These are phyloP conservation scores for Rhizopus delemar DNA, from an alignment of 371 early-diverging fungal species.

Conservation along the genomic window DNA sequence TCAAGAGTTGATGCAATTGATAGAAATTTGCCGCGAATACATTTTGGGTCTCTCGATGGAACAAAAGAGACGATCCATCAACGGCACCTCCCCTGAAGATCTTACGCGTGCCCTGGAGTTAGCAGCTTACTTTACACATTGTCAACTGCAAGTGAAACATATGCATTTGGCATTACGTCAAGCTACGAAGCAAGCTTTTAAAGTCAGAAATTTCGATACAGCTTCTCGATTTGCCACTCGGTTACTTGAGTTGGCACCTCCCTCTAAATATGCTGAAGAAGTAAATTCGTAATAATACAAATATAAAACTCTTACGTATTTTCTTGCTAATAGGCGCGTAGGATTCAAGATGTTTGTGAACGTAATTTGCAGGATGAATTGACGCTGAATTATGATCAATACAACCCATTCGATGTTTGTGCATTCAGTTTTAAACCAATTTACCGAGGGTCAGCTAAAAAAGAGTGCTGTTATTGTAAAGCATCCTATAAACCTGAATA, in stretches of 20 bases:
- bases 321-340: slow-evolving; percentile 63
- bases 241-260: slow-evolving; percentile 84
- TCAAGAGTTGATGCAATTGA: slow-evolving; percentile 76
- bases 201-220: slow-evolving; percentile 77
- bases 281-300: slow-evolving; percentile 31
- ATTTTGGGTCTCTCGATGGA: slow-evolving; percentile 85
- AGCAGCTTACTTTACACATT: slow-evolving; percentile 93
- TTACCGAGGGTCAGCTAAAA: slow-evolving; percentile 77
- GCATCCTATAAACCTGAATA: slow-evolving; percentile 85
- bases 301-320: not conserved
- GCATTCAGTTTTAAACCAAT: slow-evolving; percentile 82
- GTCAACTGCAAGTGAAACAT: slow-evolving; percentile 86
- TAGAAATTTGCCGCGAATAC: slow-evolving; percentile 88
- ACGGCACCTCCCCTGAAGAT: slow-evolving; percentile 48
- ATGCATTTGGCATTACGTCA: slow-evolving; percentile 78
- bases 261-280: slow-evolving; percentile 73
- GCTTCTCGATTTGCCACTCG: slow-evolving; percentile 85
- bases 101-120: slow-evolving; percentile 81
- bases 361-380: slow-evolving; percentile 80
- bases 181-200: slow-evolving; percentile 83
- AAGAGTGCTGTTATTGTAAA: slow-evolving; percentile 84
- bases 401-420: slow-evolving; percentile 89
- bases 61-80: slow-evolving; percentile 66
- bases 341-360: slow-evolving; percentile 78
- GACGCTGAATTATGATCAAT: slow-evolving; percentile 87